These are phyloP conservation scores for Amanita subjunquillea DNA, from an alignment of 768 basidiomycete genomes.

Conservation along the genomic window DNA sequence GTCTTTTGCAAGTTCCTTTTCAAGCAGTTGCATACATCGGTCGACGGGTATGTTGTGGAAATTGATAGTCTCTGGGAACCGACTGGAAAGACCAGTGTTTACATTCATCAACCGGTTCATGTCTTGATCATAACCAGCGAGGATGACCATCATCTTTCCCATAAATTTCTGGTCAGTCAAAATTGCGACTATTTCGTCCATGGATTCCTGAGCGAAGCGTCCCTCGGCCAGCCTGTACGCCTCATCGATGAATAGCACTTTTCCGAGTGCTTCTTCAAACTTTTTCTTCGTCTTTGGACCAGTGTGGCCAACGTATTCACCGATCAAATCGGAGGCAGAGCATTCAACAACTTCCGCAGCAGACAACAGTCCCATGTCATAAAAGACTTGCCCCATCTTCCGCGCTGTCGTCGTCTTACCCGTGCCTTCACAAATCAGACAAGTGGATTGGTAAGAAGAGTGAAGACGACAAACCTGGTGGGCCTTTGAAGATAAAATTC, in stretches of 20 bases:
- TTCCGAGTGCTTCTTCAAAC: slow-evolving; percentile 56
- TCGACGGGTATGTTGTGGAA: slow-evolving; percentile 42
- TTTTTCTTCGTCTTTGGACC: slow-evolving; percentile 53
- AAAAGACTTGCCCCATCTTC: slow-evolving; percentile 54
- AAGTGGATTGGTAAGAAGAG: not conserved
- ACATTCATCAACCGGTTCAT: slow-evolving; percentile 50
- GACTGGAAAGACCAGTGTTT: slow-evolving; percentile 57
- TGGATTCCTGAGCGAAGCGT: slow-evolving; percentile 58
- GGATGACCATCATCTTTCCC: slow-evolving; percentile 52
- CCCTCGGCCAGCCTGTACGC: slow-evolving; percentile 57
- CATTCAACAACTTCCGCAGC: slow-evolving; percentile 48
- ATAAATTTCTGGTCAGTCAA: slow-evolving; percentile 50
- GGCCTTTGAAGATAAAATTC: slow-evolving; percentile 66
- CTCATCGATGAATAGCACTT: slow-evolving; percentile 64
- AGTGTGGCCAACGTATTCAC: slow-evolving; percentile 61
- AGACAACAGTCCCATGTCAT: slow-evolving; percentile 47
- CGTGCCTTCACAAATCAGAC: slow-evolving; percentile 29
- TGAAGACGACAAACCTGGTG: slow-evolving; percentile 37
- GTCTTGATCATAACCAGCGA: slow-evolving; percentile 62
- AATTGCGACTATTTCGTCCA: slow-evolving; percentile 58
- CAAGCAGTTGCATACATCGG: slow-evolving; percentile 39
- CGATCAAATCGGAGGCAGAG: slow-evolving; percentile 61
- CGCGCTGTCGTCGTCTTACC: slow-evolving; percentile 56
- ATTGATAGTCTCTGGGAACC: slow-evolving; percentile 51
- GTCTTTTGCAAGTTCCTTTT: slow-evolving; percentile 34